Percentiles rank a stretch among this genome's conserved stretches.
phyloP scores from a whole-genome alignment of 768 basidiomycete genomes.

The Hygrocybe punicea region DNA sequence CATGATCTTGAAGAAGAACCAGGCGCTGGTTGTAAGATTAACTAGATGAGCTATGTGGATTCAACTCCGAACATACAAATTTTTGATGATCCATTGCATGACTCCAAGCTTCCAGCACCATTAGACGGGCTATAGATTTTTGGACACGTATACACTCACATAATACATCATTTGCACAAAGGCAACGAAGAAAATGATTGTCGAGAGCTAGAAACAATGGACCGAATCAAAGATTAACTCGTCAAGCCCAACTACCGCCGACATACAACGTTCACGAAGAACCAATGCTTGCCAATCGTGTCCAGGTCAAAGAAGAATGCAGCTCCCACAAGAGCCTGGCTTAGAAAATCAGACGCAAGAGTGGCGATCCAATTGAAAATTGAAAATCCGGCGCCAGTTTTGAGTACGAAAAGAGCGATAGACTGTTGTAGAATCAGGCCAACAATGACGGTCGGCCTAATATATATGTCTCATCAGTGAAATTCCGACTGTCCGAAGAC shows the following conservation, averaged over 20 bases:
- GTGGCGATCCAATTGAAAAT: constrained; percentile 82
- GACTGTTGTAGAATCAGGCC: constrained; percentile 83
- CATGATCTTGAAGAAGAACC: constrained; percentile 92
- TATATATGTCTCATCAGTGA: not conserved
- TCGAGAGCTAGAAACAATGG: constrained; percentile 45
- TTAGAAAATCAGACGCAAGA: constrained; percentile 77
- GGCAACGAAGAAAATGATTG: constrained; percentile 93
- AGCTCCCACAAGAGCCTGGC: constrained; percentile 64
- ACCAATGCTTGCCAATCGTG: constrained; percentile 68
- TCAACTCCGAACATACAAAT: constrained; percentile 55
- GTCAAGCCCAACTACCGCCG: not conserved
- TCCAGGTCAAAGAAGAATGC: constrained; percentile 78
- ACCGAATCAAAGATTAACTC: constrained; percentile 7
- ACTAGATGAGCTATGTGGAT: not conserved
- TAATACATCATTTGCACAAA: constrained; percentile 91
- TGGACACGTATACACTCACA: not conserved
- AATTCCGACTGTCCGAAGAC: constrained; percentile 1
- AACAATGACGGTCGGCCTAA: constrained; percentile 81
- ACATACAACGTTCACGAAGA: constrained; percentile 72
- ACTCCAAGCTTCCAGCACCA: constrained; percentile 44
- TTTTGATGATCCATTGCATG: constrained; percentile 89
- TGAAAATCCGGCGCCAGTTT: constrained; percentile 74
- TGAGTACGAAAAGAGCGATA: constrained; percentile 86
- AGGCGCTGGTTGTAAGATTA: constrained; percentile 50
- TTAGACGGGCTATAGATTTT: not conserved